phyloP scores from a whole-genome alignment of 2,329 filamentous ascomycete species.

The Arthrobotrys entomopaga region DNA sequence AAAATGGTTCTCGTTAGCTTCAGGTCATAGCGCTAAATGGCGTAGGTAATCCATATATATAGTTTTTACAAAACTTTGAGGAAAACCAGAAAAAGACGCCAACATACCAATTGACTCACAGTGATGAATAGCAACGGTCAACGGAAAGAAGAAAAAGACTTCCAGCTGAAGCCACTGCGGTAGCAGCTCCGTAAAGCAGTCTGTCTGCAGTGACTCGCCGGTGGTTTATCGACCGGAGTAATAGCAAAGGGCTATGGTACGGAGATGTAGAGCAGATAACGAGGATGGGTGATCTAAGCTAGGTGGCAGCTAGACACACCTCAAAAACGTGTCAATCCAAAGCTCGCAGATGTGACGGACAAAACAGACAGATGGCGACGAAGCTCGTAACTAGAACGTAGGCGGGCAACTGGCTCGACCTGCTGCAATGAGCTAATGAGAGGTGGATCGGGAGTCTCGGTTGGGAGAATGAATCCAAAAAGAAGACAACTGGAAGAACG shows the following conservation, averaged over 20 bases:
- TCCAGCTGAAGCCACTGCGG: too few species aligned
- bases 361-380: conserved; percentile 18
- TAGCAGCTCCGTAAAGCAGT: too few species aligned
- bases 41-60: too few species aligned
- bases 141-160: background rate
- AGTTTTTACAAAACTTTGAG: too few species aligned
- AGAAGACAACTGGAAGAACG: background rate
- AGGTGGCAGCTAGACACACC: conserved; percentile 22
- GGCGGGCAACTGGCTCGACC: conserved; percentile 27
- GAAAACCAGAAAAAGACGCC: conserved; percentile 13
- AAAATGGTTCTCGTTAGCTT: too few species aligned
- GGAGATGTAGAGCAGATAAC: conserved; percentile 7
- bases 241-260: background rate
- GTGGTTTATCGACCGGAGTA: background rate
- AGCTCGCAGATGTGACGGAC: background rate
- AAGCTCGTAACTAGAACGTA: conserved; percentile 27
- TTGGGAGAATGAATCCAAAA: conserved; percentile 4
- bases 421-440: conserved; percentile 45
- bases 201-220: background rate
- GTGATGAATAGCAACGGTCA: conserved; percentile 8
- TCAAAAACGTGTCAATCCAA: conserved; percentile 43
- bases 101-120: conserved; percentile 17
- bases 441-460: conserved; percentile 46
- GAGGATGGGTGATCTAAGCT: conserved; percentile 9
- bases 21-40: too few species aligned